Base-by-base conservation (phyloP, 768 basidiomycete species). In the Myochromella boudieri region DNA sequence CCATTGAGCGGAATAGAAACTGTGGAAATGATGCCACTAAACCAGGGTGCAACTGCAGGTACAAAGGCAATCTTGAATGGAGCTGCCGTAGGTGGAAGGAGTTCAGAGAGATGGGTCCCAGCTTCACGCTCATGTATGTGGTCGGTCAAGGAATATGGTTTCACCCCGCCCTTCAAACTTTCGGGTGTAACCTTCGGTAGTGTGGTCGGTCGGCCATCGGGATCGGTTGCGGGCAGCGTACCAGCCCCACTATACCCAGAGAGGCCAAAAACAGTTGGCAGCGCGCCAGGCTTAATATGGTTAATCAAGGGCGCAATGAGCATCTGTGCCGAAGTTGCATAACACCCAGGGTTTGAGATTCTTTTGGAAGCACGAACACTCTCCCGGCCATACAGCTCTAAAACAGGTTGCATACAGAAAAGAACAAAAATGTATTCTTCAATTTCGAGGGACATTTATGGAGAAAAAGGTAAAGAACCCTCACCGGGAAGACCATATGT, bases 121-220 rank as follows among this genome's bases (percentile, higher is more conserved):
- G 95, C 91, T 68, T 99, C 97, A 36, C 97, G 89, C 66, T 99
- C 97, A 73, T 99, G 97, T 60, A 99, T 97, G 69, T 99, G 97
- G 65, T 95, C 94, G 11, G 97, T 99, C 38, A 99, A 71, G 0
- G 91, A 60, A 68, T 99, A 99, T 6, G 95, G 86, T 43, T 83
- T 79, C 38, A 97, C 68, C 2, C 85, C 89, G 10, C 87, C 85
- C 1, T 68, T 71, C 11, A 99, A 81, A 51, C 76, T 83, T 54
- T 89, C 83, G 0, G 89, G 75, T 1, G 84, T 72, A 11, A 97
- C 80, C 66, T 98, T 98, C 34, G 97, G 85, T 11, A 82, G 71
- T 27, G 84, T 93, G 22, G 77, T 73, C 0, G 88, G 87, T 21
- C 78, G 77, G 8, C 91, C 90, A 39, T 86, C 79, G 1, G 75